A percentile compares a stretch with the other conserved stretches of the same genome.
Conservation (phyloP, 1,284 basidiomycete species). For the Stygiomarasmius scandens region DNA sequence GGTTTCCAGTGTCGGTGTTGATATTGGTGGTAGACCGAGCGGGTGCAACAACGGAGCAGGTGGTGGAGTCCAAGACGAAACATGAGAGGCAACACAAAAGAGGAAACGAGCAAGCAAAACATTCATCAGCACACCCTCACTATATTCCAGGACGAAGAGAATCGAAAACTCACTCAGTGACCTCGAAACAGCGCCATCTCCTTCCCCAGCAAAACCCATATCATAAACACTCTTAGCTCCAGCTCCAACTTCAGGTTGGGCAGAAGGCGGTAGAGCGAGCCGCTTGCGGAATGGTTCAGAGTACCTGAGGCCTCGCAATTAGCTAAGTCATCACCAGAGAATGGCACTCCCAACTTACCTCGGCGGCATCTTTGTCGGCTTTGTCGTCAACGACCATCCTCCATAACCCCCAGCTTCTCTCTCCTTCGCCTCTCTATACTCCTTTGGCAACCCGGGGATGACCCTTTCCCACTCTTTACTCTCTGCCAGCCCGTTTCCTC, state of each 20-base stretch:
- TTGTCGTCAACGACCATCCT: background rate
- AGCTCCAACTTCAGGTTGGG: slow-evolving; percentile 24
- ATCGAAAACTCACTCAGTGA: background rate
- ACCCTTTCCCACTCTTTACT: slow-evolving; percentile 79
- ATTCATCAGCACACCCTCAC: too few relatives aligned
- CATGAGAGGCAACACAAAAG: too few relatives aligned
- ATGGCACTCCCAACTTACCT: background rate
- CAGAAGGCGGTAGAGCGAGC: slow-evolving; percentile 67
- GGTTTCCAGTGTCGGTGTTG: too few relatives aligned
- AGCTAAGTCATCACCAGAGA: background rate
- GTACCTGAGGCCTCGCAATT: too few relatives aligned
- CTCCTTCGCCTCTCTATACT: background rate
- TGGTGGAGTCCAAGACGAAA: too few relatives aligned
- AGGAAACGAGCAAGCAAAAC: background rate
- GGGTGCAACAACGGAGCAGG: too few relatives aligned
- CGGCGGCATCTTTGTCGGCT: slow-evolving; percentile 7
- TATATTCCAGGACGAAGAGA: background rate
- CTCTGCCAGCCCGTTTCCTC: slow-evolving; percentile 47
- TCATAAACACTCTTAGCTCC: background rate
- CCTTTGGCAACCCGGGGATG: background rate
- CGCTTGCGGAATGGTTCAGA: slow-evolving; percentile 73
- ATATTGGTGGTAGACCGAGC: too few relatives aligned
- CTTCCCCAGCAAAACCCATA: background rate
- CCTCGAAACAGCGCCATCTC: background rate
- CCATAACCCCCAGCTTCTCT: slow-evolving; percentile 1